Evolutionary conservation across 306 rosid species (phyloP).

Genomic region (Corylus heterophylla): DNA sequence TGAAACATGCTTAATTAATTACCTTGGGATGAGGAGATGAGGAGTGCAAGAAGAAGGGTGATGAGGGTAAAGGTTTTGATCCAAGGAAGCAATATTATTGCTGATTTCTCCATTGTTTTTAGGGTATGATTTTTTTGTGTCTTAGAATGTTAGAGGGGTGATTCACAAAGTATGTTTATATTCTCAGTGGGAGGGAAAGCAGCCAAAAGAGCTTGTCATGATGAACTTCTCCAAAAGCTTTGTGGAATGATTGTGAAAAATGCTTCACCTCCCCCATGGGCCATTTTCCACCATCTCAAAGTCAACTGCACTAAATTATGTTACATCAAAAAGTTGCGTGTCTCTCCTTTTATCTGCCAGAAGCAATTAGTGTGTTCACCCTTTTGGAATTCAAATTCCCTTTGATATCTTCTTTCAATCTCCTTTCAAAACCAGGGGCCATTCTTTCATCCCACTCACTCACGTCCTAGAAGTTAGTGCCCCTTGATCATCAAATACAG

Average conservation of each 20-base stretch:
- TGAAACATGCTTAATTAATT: not conserved
- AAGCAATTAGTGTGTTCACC: slow-evolving; percentile 13
- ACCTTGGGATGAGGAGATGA: slow-evolving; percentile 31
- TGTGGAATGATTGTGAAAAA: slow-evolving; percentile 24
- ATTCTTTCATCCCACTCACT: slow-evolving; percentile 31
- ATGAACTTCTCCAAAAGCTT: slow-evolving; percentile 31
- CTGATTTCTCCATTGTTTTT: not conserved
- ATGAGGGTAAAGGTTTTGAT: slow-evolving; percentile 34
- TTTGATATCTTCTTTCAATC: slow-evolving; percentile 6
- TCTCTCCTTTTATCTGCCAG: slow-evolving; percentile 26
- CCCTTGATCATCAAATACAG: slow-evolving; percentile 2
- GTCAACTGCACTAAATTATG: slow-evolving; percentile 37
- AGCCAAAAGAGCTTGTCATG: slow-evolving; percentile 39
- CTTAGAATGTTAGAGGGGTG: not conserved
- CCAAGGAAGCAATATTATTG: slow-evolving; percentile 30
- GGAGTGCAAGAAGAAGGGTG: slow-evolving; percentile 29
- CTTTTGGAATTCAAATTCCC: slow-evolving; percentile 32
- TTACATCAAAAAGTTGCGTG: not conserved
- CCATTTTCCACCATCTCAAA: slow-evolving; percentile 21
- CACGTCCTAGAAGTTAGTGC: not conserved
- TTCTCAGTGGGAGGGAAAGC: slow-evolving; percentile 36
- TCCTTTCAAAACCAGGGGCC: slow-evolving; percentile 17
- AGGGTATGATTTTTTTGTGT: not conserved
- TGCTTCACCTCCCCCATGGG: not conserved
- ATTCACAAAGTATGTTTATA: slow-evolving; percentile 27